Conservation (phyloP, 495 filamentous ascomycete species). For the Pseudomonodictys pantanalensis region DNA sequence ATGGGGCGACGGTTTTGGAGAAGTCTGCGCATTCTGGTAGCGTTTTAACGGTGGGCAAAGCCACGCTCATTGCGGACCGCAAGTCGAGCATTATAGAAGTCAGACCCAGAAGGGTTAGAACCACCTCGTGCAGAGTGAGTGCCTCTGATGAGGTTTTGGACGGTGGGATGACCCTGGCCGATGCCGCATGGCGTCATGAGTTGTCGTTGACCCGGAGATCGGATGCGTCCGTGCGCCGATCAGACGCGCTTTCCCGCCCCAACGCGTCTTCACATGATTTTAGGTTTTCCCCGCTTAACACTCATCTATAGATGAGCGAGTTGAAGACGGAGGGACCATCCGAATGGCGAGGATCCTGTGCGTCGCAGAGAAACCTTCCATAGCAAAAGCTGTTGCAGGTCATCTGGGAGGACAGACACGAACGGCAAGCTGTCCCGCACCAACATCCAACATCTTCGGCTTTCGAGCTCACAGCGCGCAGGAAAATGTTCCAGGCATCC, state of each 20-base stretch:
- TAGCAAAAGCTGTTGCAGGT: constrained; percentile 86
- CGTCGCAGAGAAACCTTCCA: constrained; percentile 95
- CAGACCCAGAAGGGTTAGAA: not conserved
- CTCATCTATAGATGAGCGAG: not conserved
- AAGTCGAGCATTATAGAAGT: constrained; percentile 30
- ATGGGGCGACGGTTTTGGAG: constrained; percentile 66
- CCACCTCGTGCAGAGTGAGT: not conserved
- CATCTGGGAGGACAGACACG: constrained; percentile 74
- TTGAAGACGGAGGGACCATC: too few species aligned
- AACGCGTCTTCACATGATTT: constrained; percentile 30
- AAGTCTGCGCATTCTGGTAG: constrained; percentile 72
- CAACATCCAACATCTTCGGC: not conserved
- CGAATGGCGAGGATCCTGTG: constrained; percentile 64
- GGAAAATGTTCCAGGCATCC: constrained; percentile 59
- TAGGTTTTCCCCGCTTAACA: not conserved
- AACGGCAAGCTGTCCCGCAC: constrained; percentile 55
- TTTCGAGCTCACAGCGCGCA: constrained; percentile 36
- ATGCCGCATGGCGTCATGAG: constrained; percentile 8
- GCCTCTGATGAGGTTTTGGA: not conserved
- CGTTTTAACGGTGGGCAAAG: constrained; percentile 64
- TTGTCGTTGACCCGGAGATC: not conserved
- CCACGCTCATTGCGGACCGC: constrained; percentile 14
- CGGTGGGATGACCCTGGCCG: not conserved
- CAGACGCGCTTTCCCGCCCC: constrained; percentile 9
- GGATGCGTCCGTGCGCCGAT: not conserved